A percentile compares a stretch with the other conserved stretches of the same genome.
Evolutionary conservation across 495 filamentous ascomycete species (phyloP).

Genomic region (Aspergillus ostianus): DNA sequence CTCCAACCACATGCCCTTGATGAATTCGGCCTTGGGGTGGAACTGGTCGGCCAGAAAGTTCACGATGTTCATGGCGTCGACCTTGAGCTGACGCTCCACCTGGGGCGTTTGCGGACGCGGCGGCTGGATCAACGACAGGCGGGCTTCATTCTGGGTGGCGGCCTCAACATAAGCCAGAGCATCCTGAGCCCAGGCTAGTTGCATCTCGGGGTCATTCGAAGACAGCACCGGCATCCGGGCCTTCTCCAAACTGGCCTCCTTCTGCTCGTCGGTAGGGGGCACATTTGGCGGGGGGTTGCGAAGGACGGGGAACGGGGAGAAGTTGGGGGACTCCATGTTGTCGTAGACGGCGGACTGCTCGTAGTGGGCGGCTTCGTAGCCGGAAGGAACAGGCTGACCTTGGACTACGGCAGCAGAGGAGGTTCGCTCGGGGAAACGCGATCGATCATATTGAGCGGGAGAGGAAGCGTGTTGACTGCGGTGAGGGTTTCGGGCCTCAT

Average conservation of each 20-base stretch:
- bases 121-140: slow-evolving; percentile 60
- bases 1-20: slow-evolving; percentile 95
- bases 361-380: slow-evolving; percentile 37
- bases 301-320: slow-evolving; percentile 89
- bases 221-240: slow-evolving; percentile 81
- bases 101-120: slow-evolving; percentile 75
- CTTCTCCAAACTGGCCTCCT: slow-evolving; percentile 80
- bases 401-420: slow-evolving; percentile 37
- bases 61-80: slow-evolving; percentile 90
- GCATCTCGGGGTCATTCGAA: slow-evolving; percentile 94
- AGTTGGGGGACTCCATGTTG: slow-evolving; percentile 66
- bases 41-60: slow-evolving; percentile 84
- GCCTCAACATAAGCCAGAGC: slow-evolving; percentile 86
- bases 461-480: slow-evolving; percentile 34
- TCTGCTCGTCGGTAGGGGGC: slow-evolving; percentile 90
- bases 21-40: slow-evolving; percentile 92
- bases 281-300: slow-evolving; percentile 81
- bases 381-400: slow-evolving; percentile 30
- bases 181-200: slow-evolving; percentile 95
- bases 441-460: slow-evolving; percentile 38
- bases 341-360: slow-evolving; percentile 45
- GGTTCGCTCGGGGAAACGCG: slow-evolving; percentile 41
- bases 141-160: slow-evolving; percentile 64
- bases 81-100: slow-evolving; percentile 79
- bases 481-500: slow-evolving; percentile 59